Conservation (phyloP, 768 basidiomycete species). For the Mycena pura region DNA sequence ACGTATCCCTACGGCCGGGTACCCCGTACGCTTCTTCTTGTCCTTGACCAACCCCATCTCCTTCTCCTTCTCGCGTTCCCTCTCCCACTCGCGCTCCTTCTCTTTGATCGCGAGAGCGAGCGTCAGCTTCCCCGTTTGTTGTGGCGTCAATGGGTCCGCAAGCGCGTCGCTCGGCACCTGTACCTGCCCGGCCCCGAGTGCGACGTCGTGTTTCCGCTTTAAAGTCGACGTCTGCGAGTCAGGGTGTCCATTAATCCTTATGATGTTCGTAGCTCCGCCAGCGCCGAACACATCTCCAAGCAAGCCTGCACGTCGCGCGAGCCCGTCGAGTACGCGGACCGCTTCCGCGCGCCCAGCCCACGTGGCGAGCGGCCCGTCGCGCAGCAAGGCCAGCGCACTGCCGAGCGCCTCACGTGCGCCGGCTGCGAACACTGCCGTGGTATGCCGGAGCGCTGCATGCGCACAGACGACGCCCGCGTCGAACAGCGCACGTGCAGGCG, state of each 20-base stretch:
- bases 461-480: constrained; percentile 73
- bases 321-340: constrained; percentile 30
- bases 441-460: constrained; percentile 63
- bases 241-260: not conserved
- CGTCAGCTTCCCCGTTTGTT: not conserved
- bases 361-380: not conserved
- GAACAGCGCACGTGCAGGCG: constrained; percentile 66
- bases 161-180: not conserved
- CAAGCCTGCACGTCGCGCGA: constrained; percentile 33
- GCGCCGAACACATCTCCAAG: constrained; percentile 10
- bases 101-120: constrained; percentile 4
- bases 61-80: constrained; percentile 24
- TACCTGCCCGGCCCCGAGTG: constrained; percentile 16
- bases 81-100: constrained; percentile 19
- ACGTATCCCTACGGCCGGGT: constrained; percentile 56
- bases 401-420: constrained; percentile 50
- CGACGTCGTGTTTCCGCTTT: constrained; percentile 41
- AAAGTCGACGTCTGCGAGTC: constrained; percentile 12
- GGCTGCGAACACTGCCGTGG: constrained; percentile 51
- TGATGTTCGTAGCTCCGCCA: too few relatives aligned
- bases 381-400: constrained; percentile 16
- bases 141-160: not conserved
- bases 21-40: constrained; percentile 47
- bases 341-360: constrained; percentile 28
- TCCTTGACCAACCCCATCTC: constrained; percentile 47